Evolutionary conservation across 441 rosid species (phyloP), one percentile per base, ranked within the genome.

Genomic region (Populus tomentosa): DNA sequence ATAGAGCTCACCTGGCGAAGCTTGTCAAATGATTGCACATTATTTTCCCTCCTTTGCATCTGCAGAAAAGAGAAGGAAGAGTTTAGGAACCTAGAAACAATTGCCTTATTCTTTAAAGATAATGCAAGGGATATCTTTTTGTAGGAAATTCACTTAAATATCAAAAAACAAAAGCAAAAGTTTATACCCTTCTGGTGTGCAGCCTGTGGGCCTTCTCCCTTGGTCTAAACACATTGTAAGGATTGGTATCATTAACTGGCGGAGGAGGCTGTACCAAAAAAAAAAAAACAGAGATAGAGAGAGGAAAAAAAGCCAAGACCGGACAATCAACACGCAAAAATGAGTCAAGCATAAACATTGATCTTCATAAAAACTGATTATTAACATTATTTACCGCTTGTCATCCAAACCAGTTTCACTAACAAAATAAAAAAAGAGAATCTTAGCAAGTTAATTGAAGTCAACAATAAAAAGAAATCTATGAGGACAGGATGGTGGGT

Each of bases 11-110:
- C 99, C 92, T 92, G 99, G 61, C 97, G 97, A 84, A 96, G 95
- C 91, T 96, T 96, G 85, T 96, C 98, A 87, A 96, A 96, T 79
- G 98, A 96, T 79, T 94, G 97, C 77, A 90, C 97, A 78, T 94
- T 94, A 82, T 94, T 96, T 87, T 96, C 99, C 86, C 99, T 92
- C 86, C 99, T 88, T 82, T 95, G 98, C 98, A 95, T 94, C 97
- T 95, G 82, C 10, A 71, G 21, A 75, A 71, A 67, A 72, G 56
- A 83, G 68, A 23, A 66, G 21, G 21, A 62, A 53, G 42, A n/a
- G 46, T 26, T 76, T 72, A 59, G 71, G 30, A 70, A 78, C 42
- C 59, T 13, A 65, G 4, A 50, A 10, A 65, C 20, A 62, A 40
- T 1, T 53, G 8, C 21, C 61, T 16, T 53, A 18, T 53, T 53